These are phyloP conservation scores for Solanum pinnatisectum DNA, from an alignment of 257 asterid species.

Conservation along the genomic window DNA sequence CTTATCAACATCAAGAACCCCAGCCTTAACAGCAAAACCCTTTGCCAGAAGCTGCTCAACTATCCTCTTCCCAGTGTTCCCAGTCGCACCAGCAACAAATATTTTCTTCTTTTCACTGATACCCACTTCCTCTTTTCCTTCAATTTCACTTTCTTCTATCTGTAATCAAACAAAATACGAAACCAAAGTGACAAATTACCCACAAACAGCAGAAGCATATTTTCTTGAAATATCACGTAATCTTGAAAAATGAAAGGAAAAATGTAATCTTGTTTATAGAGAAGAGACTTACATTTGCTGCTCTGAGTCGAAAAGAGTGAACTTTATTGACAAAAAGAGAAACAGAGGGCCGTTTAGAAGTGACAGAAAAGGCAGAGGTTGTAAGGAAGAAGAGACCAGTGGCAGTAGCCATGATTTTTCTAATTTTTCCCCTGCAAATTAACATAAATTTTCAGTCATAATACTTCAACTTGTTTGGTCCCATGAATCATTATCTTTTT, in stretches of 20 bases:
- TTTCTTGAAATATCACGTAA: background rate
- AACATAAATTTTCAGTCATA: background rate
- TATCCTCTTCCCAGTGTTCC: slow-evolving; percentile 86
- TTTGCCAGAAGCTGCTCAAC: slow-evolving; percentile 87
- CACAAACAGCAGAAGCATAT: background rate
- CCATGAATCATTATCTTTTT: background rate
- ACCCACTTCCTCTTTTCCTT: slow-evolving; percentile 27
- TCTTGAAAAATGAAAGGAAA: background rate
- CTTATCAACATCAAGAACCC: slow-evolving; percentile 73
- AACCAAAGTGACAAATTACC: background rate
- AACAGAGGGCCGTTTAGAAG: slow-evolving; percentile 12
- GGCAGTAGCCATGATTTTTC: slow-evolving; percentile 5
- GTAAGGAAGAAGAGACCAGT: slow-evolving; percentile 27
- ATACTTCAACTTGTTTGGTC: background rate
- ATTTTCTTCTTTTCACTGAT: slow-evolving; percentile 44
- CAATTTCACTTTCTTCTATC: slow-evolving; percentile 62
- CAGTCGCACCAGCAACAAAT: slow-evolving; percentile 94
- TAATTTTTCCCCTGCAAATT: background rate
- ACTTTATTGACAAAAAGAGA: slow-evolving; percentile 7
- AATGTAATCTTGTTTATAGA: background rate
- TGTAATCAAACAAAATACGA: slow-evolving; percentile 9
- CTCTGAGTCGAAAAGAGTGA: slow-evolving; percentile 26
- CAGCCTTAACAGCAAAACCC: slow-evolving; percentile 91
- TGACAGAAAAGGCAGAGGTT: slow-evolving; percentile 17
- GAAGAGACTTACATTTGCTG: slow-evolving; percentile 25